Conservation (phyloP, 257 asterid genomes). For the Rhazya stricta region DNA sequence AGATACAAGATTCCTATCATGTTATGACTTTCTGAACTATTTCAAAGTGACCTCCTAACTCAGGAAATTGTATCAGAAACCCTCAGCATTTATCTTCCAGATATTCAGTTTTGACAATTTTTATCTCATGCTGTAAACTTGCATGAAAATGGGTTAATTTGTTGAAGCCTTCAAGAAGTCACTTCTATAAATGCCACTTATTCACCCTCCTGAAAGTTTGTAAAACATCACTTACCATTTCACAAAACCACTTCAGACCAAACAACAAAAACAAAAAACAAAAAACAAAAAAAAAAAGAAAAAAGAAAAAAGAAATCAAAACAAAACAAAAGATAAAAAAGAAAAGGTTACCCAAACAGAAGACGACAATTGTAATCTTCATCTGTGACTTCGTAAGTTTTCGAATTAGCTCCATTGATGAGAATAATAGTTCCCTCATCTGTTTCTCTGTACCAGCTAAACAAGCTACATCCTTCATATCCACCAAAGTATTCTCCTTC, state of each 20-base stretch:
- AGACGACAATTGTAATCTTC: slow-evolving; percentile 77
- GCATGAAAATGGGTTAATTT: not conserved
- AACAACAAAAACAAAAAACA: no score
- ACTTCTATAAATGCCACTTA: not conserved
- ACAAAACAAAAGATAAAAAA: not conserved
- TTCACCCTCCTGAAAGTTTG: not conserved
- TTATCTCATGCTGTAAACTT: not conserved
- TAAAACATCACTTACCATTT: slow-evolving; percentile 19
- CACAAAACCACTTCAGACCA: not conserved
- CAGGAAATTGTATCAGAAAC: not conserved
- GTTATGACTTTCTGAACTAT: not conserved
- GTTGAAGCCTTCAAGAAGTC: not conserved
- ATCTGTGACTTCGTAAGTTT: slow-evolving; percentile 77
- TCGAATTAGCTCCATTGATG: slow-evolving; percentile 67
- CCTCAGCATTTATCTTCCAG: not conserved
- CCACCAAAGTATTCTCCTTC: slow-evolving; percentile 95
- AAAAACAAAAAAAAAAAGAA: no score
- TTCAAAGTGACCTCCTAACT: not conserved
- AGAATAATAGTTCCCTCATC: slow-evolving; percentile 54
- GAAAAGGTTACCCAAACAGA: slow-evolving; percentile 64
- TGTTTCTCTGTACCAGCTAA: slow-evolving; percentile 85
- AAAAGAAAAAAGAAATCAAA: no score
- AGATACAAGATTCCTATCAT: not conserved
- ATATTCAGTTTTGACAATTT: not conserved
- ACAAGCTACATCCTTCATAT: slow-evolving; percentile 79